A percentile compares a stretch with the other conserved stretches of the same genome.
These are phyloP conservation scores for Babesia ovata DNA, from an alignment of 169 alveolate species.

Conservation along the genomic window DNA sequence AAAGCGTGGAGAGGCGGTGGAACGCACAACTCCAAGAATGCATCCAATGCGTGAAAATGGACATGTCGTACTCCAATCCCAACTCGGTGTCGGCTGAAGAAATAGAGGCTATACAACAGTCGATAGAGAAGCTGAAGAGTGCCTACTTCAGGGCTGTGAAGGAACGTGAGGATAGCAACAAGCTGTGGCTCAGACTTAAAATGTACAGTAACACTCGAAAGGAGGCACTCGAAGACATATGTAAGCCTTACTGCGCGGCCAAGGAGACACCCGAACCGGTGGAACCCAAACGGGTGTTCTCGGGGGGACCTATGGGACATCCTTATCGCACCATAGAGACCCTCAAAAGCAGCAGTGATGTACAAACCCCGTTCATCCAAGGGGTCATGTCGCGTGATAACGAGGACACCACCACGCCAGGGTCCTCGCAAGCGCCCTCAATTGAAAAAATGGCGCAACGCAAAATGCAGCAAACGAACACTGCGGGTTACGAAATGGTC, in stretches of 20 bases:
- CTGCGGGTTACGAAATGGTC: neutral
- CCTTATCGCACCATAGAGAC: neutral
- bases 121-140: conserved; percentile 36
- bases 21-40: conserved; percentile 5
- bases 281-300: neutral
- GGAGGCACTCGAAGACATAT: conserved; percentile 9
- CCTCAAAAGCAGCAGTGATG: neutral
- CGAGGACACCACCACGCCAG: neutral
- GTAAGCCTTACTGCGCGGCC: conserved; percentile 16
- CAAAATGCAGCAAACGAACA: neutral
- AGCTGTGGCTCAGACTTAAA: conserved; percentile 60
- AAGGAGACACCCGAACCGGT: neutral
- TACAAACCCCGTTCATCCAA: neutral
- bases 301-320: neutral
- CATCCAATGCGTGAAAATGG: conserved; percentile 11
- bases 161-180: conserved; percentile 55
- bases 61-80: neutral
- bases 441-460: neutral
- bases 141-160: conserved; percentile 52
- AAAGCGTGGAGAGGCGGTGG: conserved; percentile 17
- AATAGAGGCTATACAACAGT: conserved; percentile 35
- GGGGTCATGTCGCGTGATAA: neutral
- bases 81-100: conserved; percentile 23
- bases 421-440: neutral
- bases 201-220: conserved; percentile 41